Base-by-base conservation (phyloP, 139 green algal genomes). In the Chlamydomonas asymmetrica region DNA sequence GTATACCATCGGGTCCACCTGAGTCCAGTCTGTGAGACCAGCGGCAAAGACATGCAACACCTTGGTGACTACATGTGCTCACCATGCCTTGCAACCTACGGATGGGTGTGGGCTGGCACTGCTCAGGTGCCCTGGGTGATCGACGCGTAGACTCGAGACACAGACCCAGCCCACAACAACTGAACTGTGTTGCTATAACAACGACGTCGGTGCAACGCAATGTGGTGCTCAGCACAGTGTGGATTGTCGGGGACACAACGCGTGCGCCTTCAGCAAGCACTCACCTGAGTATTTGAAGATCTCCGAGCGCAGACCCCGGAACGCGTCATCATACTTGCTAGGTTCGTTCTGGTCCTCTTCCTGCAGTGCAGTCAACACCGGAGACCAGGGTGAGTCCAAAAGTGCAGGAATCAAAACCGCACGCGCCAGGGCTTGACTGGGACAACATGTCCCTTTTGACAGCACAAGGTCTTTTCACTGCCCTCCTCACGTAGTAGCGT, bases 321-420 rank as follows among this genome's bases (percentile, higher is more conserved):
- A 95, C 2, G 93, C 90, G 27, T 96, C 92, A 52, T 86, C 84
- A 68, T 90, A 86, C 3, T 95, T 82, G 76, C 96, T 83, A 3
- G 92, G 87, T 50, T 98, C 95, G 50, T 98, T 88, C 3, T 89
- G 48, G 37, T 94, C 90, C 29, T 96, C 88, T 23, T 95, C 89
- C 77, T 95, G 85, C 49, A 54, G 27, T 52, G 13, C 45, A 16
- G 45, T 52, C 45, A 52, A 16, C 45, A 52, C n/a, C n/a, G 45
- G 45, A 52, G 45, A 52, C 45, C 45, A 16, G 45, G 45, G 13
- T 52, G 45, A 16, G 13, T 16, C 45, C 45, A 52, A 52, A 10
- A 52, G 45, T 16, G 13, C 45, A 16, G 13, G 45, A 52, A n/a
- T n/a, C n/a, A n/a, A n/a, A n/a, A n/a, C n/a, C n/a, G n/a, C n/a